phyloP scores from a whole-genome alignment of 2,329 filamentous ascomycete species.

The Aspergillus jensenii region DNA sequence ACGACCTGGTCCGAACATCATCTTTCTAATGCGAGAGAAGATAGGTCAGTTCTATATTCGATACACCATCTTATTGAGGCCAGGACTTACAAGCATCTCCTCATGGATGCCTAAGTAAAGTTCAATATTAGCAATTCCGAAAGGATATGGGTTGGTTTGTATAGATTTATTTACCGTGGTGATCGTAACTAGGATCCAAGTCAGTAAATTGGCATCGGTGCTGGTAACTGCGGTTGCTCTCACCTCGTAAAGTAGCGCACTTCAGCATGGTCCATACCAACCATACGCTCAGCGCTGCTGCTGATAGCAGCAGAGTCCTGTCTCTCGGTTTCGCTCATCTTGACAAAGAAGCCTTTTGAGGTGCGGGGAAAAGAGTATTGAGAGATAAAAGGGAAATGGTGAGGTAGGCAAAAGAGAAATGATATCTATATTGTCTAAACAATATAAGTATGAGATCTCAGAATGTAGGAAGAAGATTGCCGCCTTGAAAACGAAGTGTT shows the following conservation, averaged over 20 bases:
- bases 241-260: constrained; percentile 99
- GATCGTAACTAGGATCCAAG: constrained; percentile 73
- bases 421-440: neutral
- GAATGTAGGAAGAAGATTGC: constrained; percentile 10
- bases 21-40: constrained; percentile 69
- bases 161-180: constrained; percentile 72
- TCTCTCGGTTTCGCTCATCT: constrained; percentile 31
- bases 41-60: constrained; percentile 1
- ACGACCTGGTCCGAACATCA: constrained; percentile 92
- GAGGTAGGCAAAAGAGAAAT: neutral
- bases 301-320: constrained; percentile 28
- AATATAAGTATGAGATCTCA: neutral
- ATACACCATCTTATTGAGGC: neutral
- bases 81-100: constrained; percentile 82
- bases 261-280: constrained; percentile 83
- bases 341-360: constrained; percentile 12
- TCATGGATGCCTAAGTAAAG: constrained; percentile 77
- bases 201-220: constrained; percentile 15
- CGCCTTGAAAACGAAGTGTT: neutral
- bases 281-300: constrained; percentile 50
- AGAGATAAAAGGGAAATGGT: neutral
- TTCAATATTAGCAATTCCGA: constrained; percentile 28
- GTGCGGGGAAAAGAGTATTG: neutral
- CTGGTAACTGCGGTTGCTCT: constrained; percentile 11
- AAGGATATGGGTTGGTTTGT: constrained; percentile 15